phyloP scores from a whole-genome alignment of 2,329 filamentous ascomycete genomes.

The Diaporthe aspalathi region DNA sequence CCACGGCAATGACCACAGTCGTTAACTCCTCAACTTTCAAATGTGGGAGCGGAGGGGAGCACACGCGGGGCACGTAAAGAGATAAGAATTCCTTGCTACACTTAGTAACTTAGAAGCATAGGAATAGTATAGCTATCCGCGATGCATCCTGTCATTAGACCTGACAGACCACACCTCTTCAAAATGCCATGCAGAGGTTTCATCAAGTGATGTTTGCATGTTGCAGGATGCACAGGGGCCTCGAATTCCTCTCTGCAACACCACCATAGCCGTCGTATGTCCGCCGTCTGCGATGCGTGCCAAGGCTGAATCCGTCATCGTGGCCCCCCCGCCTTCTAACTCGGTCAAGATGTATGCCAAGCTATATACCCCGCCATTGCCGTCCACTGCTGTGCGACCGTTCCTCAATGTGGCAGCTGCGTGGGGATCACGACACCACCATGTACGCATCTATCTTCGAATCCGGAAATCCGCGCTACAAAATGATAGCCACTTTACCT shows the following conservation, averaged over 20 bases:
- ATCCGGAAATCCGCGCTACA: background rate
- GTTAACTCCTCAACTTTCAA: too few species aligned
- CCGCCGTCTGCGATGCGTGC: background rate
- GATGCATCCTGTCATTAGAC: too few species aligned
- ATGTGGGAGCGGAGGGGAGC: too few species aligned
- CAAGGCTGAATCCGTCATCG: constrained; percentile 18
- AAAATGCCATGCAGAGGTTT: too few species aligned
- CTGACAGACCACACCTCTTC: too few species aligned
- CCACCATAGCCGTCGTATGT: background rate
- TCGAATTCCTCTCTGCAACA: background rate
- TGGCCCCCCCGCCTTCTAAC: background rate
- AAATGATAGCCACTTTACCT: background rate
- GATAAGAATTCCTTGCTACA: too few species aligned
- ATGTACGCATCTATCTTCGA: background rate
- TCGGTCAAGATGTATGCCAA: background rate
- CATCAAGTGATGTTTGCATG: too few species aligned
- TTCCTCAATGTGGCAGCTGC: constrained; percentile 26
- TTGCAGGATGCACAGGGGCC: too few species aligned
- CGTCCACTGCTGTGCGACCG: constrained; percentile 3
- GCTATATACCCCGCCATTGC: constrained; percentile 17
- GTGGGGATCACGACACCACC: constrained; percentile 1
- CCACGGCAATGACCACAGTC: too few species aligned
- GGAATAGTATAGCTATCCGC: too few species aligned
- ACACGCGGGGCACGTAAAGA: too few species aligned
- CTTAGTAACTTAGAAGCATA: too few species aligned